phyloP scores from a whole-genome alignment of 176 grass and related monocot genomes.

The Stipa capillata region DNA sequence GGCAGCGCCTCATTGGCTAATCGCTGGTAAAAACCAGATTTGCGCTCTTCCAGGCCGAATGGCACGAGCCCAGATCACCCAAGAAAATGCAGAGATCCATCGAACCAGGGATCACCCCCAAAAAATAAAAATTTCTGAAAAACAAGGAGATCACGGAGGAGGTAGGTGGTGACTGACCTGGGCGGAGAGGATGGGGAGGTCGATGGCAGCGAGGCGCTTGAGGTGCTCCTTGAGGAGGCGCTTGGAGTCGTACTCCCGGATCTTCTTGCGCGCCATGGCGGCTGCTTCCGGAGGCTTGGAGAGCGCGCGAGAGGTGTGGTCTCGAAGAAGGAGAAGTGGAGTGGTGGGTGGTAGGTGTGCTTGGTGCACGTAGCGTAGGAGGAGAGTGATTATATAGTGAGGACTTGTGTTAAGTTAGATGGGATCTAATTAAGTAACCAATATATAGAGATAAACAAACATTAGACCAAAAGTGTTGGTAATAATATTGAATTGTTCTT shows the following conservation, averaged over 20 bases:
- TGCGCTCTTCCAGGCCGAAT: background rate
- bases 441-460: no score
- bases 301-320: background rate
- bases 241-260: slow-evolving; percentile 93
- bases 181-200: slow-evolving; percentile 67
- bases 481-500: background rate
- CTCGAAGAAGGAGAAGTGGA: background rate
- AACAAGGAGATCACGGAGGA: background rate
- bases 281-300: background rate
- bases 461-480: background rate
- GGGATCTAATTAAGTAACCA: background rate
- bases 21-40: background rate
- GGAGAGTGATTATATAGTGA: background rate
- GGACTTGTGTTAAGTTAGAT: background rate
- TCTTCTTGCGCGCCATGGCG: slow-evolving; percentile 86
- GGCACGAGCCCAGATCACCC: background rate
- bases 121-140: background rate
- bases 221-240: slow-evolving; percentile 82
- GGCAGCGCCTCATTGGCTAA: background rate
- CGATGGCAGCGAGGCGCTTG: no score
- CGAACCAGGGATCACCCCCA: background rate
- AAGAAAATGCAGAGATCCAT: slow-evolving; percentile 12
- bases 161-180: slow-evolving; percentile 32
- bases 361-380: background rate
- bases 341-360: background rate